These are phyloP conservation scores for Oryza meridionalis DNA, from an alignment of 176 grass and related monocot species.

Conservation along the genomic window DNA sequence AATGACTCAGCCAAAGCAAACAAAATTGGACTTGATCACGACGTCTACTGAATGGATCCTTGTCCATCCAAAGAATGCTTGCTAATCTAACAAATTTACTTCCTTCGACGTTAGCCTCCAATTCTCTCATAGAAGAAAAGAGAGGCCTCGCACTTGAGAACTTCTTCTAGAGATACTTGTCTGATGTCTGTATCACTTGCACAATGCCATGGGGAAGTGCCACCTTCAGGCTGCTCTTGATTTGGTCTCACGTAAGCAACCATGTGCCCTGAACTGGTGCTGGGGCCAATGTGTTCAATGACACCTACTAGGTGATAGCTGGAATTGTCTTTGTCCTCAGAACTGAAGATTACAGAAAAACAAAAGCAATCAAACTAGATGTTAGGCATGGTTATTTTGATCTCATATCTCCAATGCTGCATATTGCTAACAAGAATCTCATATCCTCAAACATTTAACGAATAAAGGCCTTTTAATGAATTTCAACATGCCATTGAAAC, in stretches of 20 bases:
- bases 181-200: conserved; percentile 48
- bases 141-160: conserved; percentile 60
- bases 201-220: conserved; percentile 59
- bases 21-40: conserved; percentile 15
- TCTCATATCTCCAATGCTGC: background rate
- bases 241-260: conserved; percentile 62
- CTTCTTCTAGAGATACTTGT: conserved; percentile 66
- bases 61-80: background rate
- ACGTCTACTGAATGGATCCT: conserved; percentile 14
- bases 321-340: conserved; percentile 32
- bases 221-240: background rate
- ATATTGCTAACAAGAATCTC: conserved; percentile 26
- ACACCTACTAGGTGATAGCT: conserved; percentile 51
- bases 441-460: background rate
- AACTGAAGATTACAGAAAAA: conserved; percentile 39
- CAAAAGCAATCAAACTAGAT: background rate
- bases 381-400: background rate
- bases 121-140: conserved; percentile 76
- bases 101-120: background rate
- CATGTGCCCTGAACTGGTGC: conserved; percentile 39
- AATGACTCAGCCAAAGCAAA: background rate
- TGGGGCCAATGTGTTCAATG: conserved; percentile 43
- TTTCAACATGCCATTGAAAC: background rate
- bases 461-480: background rate
- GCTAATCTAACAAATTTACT: background rate